Evolutionary conservation across 225 moss, liverwort and hornwort species (phyloP), one percentile per base, ranked within the genome.

Genomic region (Sphagnum tenellum): DNA sequence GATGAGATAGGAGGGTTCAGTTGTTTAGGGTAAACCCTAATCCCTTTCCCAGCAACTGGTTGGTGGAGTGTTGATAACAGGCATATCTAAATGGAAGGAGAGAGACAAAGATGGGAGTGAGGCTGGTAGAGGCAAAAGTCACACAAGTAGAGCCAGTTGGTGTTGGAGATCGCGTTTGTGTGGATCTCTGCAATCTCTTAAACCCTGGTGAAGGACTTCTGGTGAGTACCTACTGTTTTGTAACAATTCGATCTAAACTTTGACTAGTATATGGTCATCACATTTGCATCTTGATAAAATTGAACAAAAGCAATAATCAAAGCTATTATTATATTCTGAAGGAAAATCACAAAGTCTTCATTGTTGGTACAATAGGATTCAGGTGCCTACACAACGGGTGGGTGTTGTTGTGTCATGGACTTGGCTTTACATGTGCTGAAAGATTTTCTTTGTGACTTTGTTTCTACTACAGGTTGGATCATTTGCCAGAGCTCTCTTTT

Each of bases 161-260:
- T 44, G 76, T 96, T 64, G 95, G 95, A 11, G 95, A 96, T 70
- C 86, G 95, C 46, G 95, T 96, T 9, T 96, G 95, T 60, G 95
- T 96, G 47, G 95, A 96, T 59, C 89, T 96, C 13, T 96, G 92
- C 71, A 92, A 83, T 73, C 84, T 96, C 59, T 72, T 96, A 76
- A 74, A 72, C 60, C 92, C 95, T 0, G 95, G 95, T 61, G 95
- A 96, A 72, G 95, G 95, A 11, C 92, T 96, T 57, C 67, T 96
- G 85, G 95, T 95, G 69, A 64, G 79, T 46, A 59, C 57, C 3
- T 56, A 5, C 8, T 55, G 48, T 12, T 0, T 57, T 48, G 29
- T 29, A 29, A 29, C 29, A 29, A 29, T 29, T 29, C 29, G 0
- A 29, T 29, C 29, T 29, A 29, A 29, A 29, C 29, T 29, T 29